Percentiles rank a stretch among this genome's conserved stretches.
These are phyloP conservation scores for Trichoderma virens DNA, from an alignment of 495 filamentous ascomycete species.

Conservation along the genomic window DNA sequence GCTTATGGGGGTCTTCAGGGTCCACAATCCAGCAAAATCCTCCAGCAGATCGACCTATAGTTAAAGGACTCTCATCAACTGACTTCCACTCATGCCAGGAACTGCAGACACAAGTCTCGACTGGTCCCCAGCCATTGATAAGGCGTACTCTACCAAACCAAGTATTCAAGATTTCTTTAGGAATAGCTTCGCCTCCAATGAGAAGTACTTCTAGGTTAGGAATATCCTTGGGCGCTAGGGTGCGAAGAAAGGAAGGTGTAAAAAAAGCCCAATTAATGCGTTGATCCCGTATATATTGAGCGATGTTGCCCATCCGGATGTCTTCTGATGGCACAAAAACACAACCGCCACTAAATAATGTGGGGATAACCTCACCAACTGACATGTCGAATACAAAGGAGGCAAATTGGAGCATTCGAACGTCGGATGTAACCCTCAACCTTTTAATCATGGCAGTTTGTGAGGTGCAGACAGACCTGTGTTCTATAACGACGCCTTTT, in stretches of 20 bases:
- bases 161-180: neutral
- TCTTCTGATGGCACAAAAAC: slow-evolving; percentile 42
- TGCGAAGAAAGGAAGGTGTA: slow-evolving; percentile 36
- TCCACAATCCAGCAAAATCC: slow-evolving; percentile 42
- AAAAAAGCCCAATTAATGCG: slow-evolving; percentile 42
- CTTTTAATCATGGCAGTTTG: slow-evolving; percentile 27
- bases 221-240: slow-evolving; percentile 28
- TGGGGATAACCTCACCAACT: slow-evolving; percentile 57
- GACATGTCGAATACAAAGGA: slow-evolving; percentile 63
- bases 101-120: slow-evolving; percentile 14
- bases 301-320: slow-evolving; percentile 33
- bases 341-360: slow-evolving; percentile 48
- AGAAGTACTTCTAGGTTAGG: slow-evolving; percentile 12
- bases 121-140: slow-evolving; percentile 12
- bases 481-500: slow-evolving; percentile 33
- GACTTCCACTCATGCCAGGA: slow-evolving; percentile 18
- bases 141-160: slow-evolving; percentile 17
- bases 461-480: slow-evolving; percentile 26
- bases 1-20: slow-evolving; percentile 37
- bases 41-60: slow-evolving; percentile 34
- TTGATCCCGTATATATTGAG: slow-evolving; percentile 34
- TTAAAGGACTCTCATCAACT: slow-evolving; percentile 22
- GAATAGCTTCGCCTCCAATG: neutral
- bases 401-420: slow-evolving; percentile 59
- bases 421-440: slow-evolving; percentile 30